Percentiles rank a stretch among this genome's conserved stretches.
These are phyloP conservation scores for bread wheat (Triticum aestivum) DNA, from an alignment of 176 grass and related monocot species.

Conservation along the genomic window DNA sequence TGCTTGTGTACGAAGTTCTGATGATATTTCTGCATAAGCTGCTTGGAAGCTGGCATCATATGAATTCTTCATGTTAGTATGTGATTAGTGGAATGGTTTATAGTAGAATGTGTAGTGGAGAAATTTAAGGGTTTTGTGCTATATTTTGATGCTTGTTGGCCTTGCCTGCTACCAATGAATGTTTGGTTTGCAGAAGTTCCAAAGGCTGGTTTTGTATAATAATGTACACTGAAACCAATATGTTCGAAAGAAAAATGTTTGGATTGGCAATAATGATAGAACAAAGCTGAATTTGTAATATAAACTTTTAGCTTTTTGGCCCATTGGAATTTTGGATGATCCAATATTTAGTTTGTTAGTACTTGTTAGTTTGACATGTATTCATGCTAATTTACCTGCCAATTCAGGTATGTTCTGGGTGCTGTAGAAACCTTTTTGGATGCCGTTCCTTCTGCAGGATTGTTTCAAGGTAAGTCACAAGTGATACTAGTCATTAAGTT, in stretches of 20 bases:
- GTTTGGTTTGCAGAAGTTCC: too few relatives aligned
- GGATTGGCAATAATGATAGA: slow-evolving; percentile 1
- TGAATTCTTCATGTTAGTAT: neutral
- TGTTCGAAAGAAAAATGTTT: neutral
- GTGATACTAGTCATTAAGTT: neutral
- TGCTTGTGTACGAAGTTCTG: neutral
- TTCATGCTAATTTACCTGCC: neutral
- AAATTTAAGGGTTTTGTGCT: neutral
- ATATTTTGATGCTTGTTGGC: neutral
- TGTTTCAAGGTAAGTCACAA: slow-evolving; percentile 68
- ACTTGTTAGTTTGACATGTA: neutral
- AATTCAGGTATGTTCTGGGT: slow-evolving; percentile 92
- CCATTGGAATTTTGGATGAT: neutral
- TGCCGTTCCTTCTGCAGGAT: slow-evolving; percentile 83
- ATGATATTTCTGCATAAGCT: neutral
- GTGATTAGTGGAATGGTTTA: neutral
- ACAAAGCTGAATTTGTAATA: neutral
- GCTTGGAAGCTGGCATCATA: neutral
- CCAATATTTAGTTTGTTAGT: neutral
- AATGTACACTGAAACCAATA: too few relatives aligned
- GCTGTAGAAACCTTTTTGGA: slow-evolving; percentile 99
- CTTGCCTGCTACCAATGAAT: neutral
- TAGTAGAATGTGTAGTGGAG: slow-evolving; percentile 5
- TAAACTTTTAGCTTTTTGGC: neutral
- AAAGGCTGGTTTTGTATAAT: too few relatives aligned